Conservation (phyloP, 495 filamentous ascomycete species). For the Penicillium cataractarum region DNA sequence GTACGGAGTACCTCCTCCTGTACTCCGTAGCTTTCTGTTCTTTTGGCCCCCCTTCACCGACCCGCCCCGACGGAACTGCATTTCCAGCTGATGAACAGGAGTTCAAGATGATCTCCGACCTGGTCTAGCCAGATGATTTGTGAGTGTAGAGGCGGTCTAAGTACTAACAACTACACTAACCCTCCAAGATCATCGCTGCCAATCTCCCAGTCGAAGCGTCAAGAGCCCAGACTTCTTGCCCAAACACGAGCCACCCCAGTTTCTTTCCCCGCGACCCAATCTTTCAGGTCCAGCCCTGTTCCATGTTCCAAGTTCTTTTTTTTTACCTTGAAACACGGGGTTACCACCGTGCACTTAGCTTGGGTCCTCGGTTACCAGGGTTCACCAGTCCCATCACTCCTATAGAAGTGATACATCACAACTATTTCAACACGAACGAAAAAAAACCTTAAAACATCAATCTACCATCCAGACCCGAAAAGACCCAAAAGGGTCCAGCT, state of each 20-base stretch:
- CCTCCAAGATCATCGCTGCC: no score
- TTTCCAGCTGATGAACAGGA: background rate
- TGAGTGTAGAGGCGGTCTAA: background rate
- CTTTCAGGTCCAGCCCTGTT: no score
- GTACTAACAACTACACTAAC: background rate
- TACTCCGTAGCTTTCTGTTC: no score
- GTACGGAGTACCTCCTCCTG: no score
- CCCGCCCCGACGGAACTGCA: background rate
- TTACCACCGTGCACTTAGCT: background rate
- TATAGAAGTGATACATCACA: background rate
- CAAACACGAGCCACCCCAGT: background rate
- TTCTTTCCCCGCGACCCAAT: background rate
- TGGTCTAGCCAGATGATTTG: background rate
- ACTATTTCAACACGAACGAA: background rate
- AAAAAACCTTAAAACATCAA: background rate
- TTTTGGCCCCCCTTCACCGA: background rate
- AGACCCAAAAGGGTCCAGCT: background rate
- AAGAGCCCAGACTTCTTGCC: background rate
- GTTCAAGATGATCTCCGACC: background rate
- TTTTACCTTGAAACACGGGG: background rate
- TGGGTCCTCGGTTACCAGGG: background rate
- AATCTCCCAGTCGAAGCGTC: no score
- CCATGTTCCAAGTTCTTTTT: background rate
- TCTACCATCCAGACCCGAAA: background rate
- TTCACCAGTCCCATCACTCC: background rate